These are phyloP conservation scores for Cladosporium halotolerans DNA, from an alignment of 2,329 filamentous ascomycete species.

Conservation along the genomic window DNA sequence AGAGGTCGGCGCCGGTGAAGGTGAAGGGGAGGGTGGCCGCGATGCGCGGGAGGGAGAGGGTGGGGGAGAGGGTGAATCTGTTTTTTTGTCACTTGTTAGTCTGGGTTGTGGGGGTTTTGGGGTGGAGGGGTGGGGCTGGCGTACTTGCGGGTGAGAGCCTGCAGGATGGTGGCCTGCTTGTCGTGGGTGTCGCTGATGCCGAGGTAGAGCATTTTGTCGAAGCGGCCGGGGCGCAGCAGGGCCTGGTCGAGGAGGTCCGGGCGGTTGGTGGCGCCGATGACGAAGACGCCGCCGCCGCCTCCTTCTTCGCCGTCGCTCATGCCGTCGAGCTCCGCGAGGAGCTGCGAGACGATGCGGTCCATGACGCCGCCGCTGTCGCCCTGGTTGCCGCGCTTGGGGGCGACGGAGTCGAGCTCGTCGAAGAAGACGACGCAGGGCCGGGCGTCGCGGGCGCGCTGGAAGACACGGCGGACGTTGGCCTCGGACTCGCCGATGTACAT, in stretches of 20 bases:
- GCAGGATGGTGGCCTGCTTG: slow-evolving; percentile 89
- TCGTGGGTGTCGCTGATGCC: slow-evolving; percentile 95
- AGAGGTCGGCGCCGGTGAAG: slow-evolving; percentile 95
- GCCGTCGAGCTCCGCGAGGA: slow-evolving; percentile 90
- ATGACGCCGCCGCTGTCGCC: slow-evolving; percentile 96
- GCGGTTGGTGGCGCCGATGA: slow-evolving; percentile 92
- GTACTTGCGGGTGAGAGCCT: slow-evolving; percentile 89
- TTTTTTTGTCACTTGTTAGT: slow-evolving; percentile 4
- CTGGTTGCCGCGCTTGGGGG: slow-evolving; percentile 93
- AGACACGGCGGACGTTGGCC: slow-evolving; percentile 83
- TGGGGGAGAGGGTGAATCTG: slow-evolving; percentile 78
- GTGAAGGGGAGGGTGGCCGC: slow-evolving; percentile 80
- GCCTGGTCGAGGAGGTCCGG: slow-evolving; percentile 90
- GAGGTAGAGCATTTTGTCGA: slow-evolving; percentile 97
- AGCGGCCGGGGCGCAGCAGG: slow-evolving; percentile 78
- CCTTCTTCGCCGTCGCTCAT: slow-evolving; percentile 90
- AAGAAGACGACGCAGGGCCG: slow-evolving; percentile 89
- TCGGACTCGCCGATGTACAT: slow-evolving; percentile 97
- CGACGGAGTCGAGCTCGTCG: slow-evolving; percentile 86
- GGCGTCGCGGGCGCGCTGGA: slow-evolving; percentile 79
- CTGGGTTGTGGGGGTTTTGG: background rate
- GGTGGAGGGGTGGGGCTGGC: slow-evolving; percentile 30
- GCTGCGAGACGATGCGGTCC: slow-evolving; percentile 93
- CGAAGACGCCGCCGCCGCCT: slow-evolving; percentile 81
- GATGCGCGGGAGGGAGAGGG: slow-evolving; percentile 67